phyloP scores from a whole-genome alignment of 2,329 filamentous ascomycete species.

The Pseudogymnoascus sp. region DNA sequence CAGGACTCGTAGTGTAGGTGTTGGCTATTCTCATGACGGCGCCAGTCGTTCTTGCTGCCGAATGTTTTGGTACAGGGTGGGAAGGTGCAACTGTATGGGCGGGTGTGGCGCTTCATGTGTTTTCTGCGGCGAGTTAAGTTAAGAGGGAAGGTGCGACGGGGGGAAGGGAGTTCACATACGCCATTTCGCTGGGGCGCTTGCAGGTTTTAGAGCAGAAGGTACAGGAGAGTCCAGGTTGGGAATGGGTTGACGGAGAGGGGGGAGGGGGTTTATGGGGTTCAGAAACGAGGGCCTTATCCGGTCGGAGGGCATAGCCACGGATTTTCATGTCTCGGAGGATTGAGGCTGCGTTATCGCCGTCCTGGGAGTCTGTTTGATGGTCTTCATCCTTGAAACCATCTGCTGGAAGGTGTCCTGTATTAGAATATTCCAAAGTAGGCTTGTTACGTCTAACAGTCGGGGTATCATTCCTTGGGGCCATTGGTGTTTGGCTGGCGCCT shows the following conservation, averaged over 20 bases:
- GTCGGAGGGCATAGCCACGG: constrained; percentile 4
- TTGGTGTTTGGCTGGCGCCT: background rate
- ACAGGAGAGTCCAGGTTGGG: constrained; percentile 16
- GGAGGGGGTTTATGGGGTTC: background rate
- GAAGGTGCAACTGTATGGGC: constrained; percentile 77
- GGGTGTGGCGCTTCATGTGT: constrained; percentile 71
- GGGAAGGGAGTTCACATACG: constrained; percentile 33
- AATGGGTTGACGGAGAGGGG: constrained; percentile 16
- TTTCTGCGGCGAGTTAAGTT: constrained; percentile 47
- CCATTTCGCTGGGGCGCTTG: constrained; percentile 46
- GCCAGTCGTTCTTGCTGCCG: constrained; percentile 93
- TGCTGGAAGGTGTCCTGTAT: background rate
- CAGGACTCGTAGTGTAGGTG: constrained; percentile 66
- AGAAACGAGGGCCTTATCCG: background rate
- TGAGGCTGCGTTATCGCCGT: background rate
- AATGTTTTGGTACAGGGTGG: constrained; percentile 61
- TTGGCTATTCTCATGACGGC: constrained; percentile 76
- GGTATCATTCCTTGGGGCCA: too few relatives aligned
- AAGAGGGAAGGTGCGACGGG: background rate
- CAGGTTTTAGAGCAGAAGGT: constrained; percentile 30
- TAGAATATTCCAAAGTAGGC: background rate
- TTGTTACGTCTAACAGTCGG: background rate
- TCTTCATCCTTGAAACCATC: background rate
- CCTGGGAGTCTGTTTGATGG: background rate
- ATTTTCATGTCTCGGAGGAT: background rate